A percentile compares a stretch with the other conserved stretches of the same genome.
Evolutionary conservation across 2,329 filamentous ascomycete genomes (phyloP).

Genomic region (Colletotrichum viniferum): DNA sequence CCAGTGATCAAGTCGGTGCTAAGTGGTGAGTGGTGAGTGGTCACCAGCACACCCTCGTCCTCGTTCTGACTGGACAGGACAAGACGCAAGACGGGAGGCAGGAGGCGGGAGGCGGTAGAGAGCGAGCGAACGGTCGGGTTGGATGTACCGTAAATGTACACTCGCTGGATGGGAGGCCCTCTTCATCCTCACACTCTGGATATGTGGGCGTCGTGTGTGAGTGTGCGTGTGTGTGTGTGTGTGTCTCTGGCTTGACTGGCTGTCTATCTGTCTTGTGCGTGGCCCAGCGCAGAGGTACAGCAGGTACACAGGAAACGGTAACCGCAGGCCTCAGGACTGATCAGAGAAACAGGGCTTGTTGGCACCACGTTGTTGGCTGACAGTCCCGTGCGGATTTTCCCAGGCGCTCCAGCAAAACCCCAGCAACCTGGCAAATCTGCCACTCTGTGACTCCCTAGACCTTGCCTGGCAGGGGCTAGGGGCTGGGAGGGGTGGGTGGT

Average conservation of each 20-base stretch:
- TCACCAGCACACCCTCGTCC: conserved; percentile 1
- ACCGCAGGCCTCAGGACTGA: neutral
- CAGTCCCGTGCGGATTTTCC: conserved; percentile 24
- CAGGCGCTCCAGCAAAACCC: conserved; percentile 17
- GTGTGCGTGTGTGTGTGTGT: neutral
- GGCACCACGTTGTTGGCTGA: conserved; percentile 33
- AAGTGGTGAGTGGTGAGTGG: neutral
- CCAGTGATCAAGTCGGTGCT: conserved; percentile 2
- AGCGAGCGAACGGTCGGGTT: neutral
- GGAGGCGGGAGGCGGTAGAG: neutral
- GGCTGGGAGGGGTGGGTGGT: neutral
- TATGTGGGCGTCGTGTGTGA: neutral
- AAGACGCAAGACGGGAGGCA: neutral
- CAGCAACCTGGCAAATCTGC: conserved; percentile 10
- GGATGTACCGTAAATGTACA: neutral
- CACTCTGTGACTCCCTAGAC: conserved; percentile 4
- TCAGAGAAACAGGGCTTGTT: conserved; percentile 14
- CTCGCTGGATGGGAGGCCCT: neutral
- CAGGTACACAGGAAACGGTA: neutral
- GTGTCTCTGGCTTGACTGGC: neutral
- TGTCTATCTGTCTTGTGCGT: conserved; percentile 5
- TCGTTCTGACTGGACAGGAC: neutral
- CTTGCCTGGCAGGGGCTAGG: neutral
- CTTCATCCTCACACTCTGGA: neutral
- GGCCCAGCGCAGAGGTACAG: conserved; percentile 24